These are phyloP conservation scores for Fusarium humuli DNA, from an alignment of 2,329 filamentous ascomycete genomes.

Conservation along the genomic window DNA sequence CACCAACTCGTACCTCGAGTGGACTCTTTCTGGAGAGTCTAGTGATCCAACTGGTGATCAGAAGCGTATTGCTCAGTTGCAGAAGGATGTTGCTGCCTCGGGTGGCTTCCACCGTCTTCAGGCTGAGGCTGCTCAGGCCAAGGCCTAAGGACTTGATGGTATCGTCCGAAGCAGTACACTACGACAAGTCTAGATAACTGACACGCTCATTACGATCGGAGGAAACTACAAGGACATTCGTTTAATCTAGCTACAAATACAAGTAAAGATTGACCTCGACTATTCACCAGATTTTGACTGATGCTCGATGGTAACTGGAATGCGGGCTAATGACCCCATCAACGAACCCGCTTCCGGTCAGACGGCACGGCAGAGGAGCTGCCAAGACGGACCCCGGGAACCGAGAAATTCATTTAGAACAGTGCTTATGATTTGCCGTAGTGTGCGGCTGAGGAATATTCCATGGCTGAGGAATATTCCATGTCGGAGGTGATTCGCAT, in stretches of 20 bases:
- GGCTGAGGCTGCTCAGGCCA: constrained; percentile 30
- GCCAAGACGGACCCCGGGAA: neutral
- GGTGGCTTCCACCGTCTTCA: constrained; percentile 72
- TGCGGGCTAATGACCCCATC: neutral
- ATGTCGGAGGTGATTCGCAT: neutral
- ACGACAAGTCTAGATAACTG: constrained; percentile 7
- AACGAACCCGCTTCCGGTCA: constrained; percentile 3
- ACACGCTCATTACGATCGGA: constrained; percentile 29
- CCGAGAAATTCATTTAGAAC: neutral
- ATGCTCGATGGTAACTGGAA: neutral
- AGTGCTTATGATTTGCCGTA: neutral
- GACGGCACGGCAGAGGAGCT: neutral
- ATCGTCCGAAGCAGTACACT: neutral
- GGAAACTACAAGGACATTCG: constrained; percentile 20
- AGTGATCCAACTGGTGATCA: constrained; percentile 77
- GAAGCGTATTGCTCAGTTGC: constrained; percentile 77
- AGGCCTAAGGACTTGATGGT: constrained; percentile 23
- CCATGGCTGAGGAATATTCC: neutral
- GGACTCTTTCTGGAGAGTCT: constrained; percentile 73
- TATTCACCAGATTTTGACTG: neutral
- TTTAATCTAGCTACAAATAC: constrained; percentile 18
- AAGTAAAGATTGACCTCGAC: constrained; percentile 8
- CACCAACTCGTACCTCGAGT: constrained; percentile 76
- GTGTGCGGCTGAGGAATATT: neutral
- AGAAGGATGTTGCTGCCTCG: constrained; percentile 71